These are phyloP conservation scores for Parsonsia alboflavescens DNA, from an alignment of 257 asterid genomes.

Conservation along the genomic window DNA sequence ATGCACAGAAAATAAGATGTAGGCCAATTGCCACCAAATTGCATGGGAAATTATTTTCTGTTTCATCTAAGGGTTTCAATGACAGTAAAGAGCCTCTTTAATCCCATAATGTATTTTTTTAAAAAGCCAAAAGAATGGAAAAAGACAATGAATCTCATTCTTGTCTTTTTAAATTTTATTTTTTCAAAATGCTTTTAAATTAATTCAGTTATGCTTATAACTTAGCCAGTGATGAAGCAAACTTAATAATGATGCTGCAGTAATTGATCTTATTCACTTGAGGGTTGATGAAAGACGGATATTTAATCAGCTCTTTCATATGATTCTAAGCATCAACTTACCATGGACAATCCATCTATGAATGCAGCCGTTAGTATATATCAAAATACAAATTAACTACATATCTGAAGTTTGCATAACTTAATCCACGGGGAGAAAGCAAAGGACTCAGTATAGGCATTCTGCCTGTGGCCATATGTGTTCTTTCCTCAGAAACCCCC, in stretches of 20 bases:
- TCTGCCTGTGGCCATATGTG: neutral
- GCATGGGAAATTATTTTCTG: too few species aligned
- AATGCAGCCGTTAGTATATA: neutral
- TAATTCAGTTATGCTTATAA: neutral
- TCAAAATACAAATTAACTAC: neutral
- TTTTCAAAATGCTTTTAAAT: neutral
- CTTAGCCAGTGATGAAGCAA: neutral
- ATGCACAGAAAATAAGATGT: neutral
- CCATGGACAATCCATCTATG: neutral
- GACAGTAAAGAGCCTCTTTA: neutral
- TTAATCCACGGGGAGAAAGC: neutral
- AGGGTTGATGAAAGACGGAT: neutral
- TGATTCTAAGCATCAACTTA: neutral
- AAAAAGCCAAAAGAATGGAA: neutral
- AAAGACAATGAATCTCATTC: neutral
- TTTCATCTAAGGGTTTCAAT: neutral
- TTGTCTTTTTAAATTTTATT: neutral
- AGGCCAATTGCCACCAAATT: neutral
- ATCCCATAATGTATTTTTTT: neutral
- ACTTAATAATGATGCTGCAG: neutral
- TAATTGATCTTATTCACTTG: neutral
- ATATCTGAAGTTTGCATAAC: neutral
- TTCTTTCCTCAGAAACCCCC: neutral
- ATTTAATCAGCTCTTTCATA: neutral
- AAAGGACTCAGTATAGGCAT: neutral